A percentile compares a stretch with the other conserved stretches of the same genome.
These are phyloP conservation scores for Ganoderma leucocontextum DNA, from an alignment of 1,284 basidiomycete species.

Conservation along the genomic window DNA sequence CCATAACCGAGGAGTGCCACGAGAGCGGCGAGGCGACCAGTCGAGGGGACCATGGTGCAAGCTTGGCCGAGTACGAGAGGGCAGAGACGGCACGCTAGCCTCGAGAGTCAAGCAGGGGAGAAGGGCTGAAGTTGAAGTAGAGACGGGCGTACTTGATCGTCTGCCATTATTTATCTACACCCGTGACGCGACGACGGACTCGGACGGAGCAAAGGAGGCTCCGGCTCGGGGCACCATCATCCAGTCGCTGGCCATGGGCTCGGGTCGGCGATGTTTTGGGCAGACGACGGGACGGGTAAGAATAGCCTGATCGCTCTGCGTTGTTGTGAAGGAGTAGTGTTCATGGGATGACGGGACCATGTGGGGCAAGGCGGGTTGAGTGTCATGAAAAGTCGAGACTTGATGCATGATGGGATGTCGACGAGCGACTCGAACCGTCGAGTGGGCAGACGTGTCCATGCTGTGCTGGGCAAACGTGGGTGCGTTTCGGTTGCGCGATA, in stretches of 20 bases:
- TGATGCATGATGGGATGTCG: background rate
- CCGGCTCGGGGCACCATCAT: background rate
- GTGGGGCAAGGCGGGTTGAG: background rate
- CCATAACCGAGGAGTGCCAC: slow-evolving; percentile 13
- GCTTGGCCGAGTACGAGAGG: background rate
- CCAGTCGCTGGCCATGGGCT: background rate
- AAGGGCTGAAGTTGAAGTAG: background rate
- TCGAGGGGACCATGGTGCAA: slow-evolving; percentile 16
- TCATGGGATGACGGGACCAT: background rate
- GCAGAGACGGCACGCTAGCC: background rate
- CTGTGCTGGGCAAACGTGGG: background rate
- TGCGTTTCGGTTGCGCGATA: too few species aligned
- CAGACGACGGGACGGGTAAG: background rate
- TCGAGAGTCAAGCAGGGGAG: background rate
- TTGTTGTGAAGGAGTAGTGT: background rate
- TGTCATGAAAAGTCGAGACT: background rate
- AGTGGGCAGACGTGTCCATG: background rate
- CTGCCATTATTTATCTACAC: background rate
- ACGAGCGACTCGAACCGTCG: background rate
- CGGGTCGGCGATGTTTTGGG: background rate
- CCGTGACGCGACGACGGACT: too few species aligned
- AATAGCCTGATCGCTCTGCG: too few species aligned
- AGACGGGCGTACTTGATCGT: background rate
- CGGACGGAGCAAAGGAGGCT: background rate
- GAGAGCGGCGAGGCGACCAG: slow-evolving; percentile 20